These are phyloP conservation scores for Dictyostelium brefeldianum DNA, from an alignment of 78 protist species.

Conservation along the genomic window DNA sequence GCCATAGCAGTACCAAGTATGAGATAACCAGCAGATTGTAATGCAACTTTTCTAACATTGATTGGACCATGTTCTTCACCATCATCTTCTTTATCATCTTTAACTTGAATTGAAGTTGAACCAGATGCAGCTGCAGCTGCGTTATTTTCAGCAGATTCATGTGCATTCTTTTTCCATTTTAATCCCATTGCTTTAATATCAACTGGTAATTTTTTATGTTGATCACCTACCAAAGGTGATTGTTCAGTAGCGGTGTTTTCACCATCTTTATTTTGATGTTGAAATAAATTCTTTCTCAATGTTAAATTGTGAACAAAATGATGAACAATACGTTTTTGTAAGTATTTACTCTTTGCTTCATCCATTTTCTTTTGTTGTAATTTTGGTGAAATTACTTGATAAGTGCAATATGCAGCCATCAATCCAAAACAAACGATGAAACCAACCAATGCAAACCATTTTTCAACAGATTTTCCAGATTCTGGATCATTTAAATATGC, in stretches of 20 bases:
- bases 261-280: background rate
- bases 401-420: slow-evolving; percentile 70
- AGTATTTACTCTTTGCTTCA: slow-evolving; percentile 43
- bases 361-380: slow-evolving; percentile 55
- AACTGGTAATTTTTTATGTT: slow-evolving; percentile 53
- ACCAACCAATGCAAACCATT: slow-evolving; percentile 84
- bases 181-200: slow-evolving; percentile 59
- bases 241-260: background rate
- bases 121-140: background rate
- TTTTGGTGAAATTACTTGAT: slow-evolving; percentile 77
- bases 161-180: slow-evolving; percentile 60
- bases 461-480: slow-evolving; percentile 22
- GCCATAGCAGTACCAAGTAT: slow-evolving; percentile 85
- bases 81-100: slow-evolving; percentile 60
- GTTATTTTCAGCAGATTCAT: background rate
- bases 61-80: slow-evolving; percentile 78
- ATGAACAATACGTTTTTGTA: slow-evolving; percentile 25
- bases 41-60: slow-evolving; percentile 19
- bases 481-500: slow-evolving; percentile 50
- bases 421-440: slow-evolving; percentile 16
- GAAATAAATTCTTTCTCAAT: background rate
- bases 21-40: slow-evolving; percentile 33
- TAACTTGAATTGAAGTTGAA: slow-evolving; percentile 41
- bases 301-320: slow-evolving; percentile 64
- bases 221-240: slow-evolving; percentile 18